phyloP scores from a whole-genome alignment of 2,329 filamentous ascomycete species.

The Exophiala alcalophila region DNA sequence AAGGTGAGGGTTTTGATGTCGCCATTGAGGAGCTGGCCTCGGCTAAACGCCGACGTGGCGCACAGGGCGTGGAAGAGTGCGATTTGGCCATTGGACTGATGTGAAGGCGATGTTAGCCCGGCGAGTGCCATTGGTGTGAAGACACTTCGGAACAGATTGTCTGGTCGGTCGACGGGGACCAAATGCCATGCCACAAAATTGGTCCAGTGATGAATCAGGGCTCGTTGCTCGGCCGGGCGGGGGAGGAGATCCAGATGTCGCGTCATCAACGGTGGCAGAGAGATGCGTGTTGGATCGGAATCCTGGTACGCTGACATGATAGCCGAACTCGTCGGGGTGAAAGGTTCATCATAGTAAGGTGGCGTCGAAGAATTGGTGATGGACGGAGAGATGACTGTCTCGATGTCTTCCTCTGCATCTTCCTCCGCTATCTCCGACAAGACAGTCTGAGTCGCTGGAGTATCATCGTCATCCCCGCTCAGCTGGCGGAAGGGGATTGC shows the following conservation, averaged over 20 bases:
- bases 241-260: constrained; percentile 25
- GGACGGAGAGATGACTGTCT: constrained; percentile 15
- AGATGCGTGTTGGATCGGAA: not conserved
- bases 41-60: constrained; percentile 34
- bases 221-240: constrained; percentile 20
- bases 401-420: constrained; percentile 11
- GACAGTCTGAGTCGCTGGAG: too few species aligned
- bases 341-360: not conserved
- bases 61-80: constrained; percentile 35
- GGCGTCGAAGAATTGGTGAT: not conserved
- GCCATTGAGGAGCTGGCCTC: constrained; percentile 30
- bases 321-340: not conserved
- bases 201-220: constrained; percentile 35
- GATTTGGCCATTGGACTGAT: constrained; percentile 31
- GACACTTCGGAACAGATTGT: constrained; percentile 34
- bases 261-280: not conserved
- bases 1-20: constrained; percentile 31
- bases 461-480: too few species aligned
- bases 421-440: not conserved
- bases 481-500: too few species aligned
- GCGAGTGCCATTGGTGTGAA: constrained; percentile 29
- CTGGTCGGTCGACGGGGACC: constrained; percentile 32
- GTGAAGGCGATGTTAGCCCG: constrained; percentile 18
- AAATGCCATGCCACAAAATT: constrained; percentile 34
- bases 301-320: not conserved